phyloP scores from a whole-genome alignment of 2,329 filamentous ascomycete genomes.

The Acarospora socialis region DNA sequence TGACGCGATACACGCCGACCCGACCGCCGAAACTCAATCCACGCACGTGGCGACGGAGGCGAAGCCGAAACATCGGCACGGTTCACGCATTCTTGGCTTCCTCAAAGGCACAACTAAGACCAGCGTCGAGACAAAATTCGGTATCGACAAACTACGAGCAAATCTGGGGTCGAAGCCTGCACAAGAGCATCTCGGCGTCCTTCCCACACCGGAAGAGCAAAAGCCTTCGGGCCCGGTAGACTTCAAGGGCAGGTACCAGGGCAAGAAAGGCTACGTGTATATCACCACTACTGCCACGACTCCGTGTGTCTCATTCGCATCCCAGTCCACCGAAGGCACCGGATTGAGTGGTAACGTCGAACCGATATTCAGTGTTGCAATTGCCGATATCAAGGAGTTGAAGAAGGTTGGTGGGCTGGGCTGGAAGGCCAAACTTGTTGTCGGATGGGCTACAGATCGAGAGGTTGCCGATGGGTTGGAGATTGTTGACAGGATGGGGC shows the following conservation, averaged over 20 bases:
- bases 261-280: conserved; percentile 58
- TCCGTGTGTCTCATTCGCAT: conserved; percentile 53
- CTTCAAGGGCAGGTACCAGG: conserved; percentile 59
- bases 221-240: conserved; percentile 52
- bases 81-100: conserved; percentile 45
- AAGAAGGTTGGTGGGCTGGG: conserved; percentile 69
- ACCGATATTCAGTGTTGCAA: conserved; percentile 54
- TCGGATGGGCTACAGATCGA: conserved; percentile 61
- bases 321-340: conserved; percentile 28
- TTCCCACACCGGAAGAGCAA: conserved; percentile 36
- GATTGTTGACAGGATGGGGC: conserved; percentile 44
- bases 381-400: conserved; percentile 57
- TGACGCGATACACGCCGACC: conserved; percentile 40
- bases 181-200: conserved; percentile 56
- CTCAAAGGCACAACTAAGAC: conserved; percentile 59
- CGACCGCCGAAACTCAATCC: conserved; percentile 39
- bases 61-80: conserved; percentile 31
- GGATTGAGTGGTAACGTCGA: conserved; percentile 29
- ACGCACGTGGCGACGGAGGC: conserved; percentile 31
- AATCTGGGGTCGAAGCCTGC: conserved; percentile 45
- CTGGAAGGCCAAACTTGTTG: conserved; percentile 72
- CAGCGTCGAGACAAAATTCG: conserved; percentile 56
- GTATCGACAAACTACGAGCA: conserved; percentile 57
- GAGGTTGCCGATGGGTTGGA: conserved; percentile 65
- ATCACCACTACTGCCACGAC: conserved; percentile 53